Conservation (phyloP, 208 protist genomes). For the Acanthamoeba castellanii region DNA sequence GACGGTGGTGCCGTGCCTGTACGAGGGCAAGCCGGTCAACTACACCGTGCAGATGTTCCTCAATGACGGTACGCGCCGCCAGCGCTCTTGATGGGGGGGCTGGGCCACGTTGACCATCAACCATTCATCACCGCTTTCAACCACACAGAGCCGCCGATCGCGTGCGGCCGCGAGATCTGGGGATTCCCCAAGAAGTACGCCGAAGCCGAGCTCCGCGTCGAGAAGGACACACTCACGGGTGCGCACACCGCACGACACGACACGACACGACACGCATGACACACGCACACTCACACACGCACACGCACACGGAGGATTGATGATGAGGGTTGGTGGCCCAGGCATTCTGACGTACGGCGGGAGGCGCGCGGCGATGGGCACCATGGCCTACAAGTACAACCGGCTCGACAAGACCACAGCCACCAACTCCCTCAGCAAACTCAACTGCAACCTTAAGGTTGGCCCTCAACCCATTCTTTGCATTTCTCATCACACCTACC, state of each 20-base stretch:
- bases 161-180: conserved; percentile 59
- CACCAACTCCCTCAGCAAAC: background rate
- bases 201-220: background rate
- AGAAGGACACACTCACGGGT: conserved; percentile 66
- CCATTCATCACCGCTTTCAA: background rate
- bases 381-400: conserved; percentile 66
- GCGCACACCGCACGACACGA: background rate
- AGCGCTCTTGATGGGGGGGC: too few relatives aligned
- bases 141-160: conserved; percentile 9
- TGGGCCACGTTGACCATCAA: too few relatives aligned
- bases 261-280: background rate
- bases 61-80: conserved; percentile 5
- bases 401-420: background rate
- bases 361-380: conserved; percentile 30
- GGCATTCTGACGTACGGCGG: conserved; percentile 49
- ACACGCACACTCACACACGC: too few relatives aligned
- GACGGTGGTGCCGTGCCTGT: conserved; percentile 40
- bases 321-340: too few relatives aligned
- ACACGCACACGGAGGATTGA: too few relatives aligned
- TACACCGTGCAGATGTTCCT: conserved; percentile 70
- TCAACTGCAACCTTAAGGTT: conserved; percentile 56
- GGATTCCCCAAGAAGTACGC: conserved; percentile 63
- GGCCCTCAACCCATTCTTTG: background rate
- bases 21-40: conserved; percentile 55
- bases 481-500: background rate